Evolutionary conservation across 2,329 filamentous ascomycete genomes (phyloP).

Genomic region (Kalaharituber pfeilii): DNA sequence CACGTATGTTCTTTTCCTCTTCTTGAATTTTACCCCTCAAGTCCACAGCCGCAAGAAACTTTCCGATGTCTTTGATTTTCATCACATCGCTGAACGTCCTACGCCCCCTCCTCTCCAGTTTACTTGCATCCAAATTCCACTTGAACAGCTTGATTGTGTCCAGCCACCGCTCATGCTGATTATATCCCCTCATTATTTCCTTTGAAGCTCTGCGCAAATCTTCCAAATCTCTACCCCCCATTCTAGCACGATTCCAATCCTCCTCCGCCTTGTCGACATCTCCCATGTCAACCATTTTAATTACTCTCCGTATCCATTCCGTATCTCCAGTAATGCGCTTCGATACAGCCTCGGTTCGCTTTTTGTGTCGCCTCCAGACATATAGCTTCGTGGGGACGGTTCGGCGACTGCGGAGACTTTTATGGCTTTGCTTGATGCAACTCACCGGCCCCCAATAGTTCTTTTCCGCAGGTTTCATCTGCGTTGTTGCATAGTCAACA

Average conservation of each 20-base stretch:
- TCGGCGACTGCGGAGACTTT: no score
- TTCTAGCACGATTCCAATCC: conserved; percentile 8
- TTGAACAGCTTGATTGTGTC: neutral
- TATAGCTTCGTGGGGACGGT: neutral
- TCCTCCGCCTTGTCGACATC: conserved; percentile 11
- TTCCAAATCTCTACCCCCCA: neutral
- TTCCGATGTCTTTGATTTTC: neutral
- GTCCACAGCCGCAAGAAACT: neutral
- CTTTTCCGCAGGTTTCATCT: neutral
- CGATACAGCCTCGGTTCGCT: neutral
- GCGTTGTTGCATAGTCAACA: neutral
- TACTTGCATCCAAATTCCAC: neutral
- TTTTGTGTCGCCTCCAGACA: neutral
- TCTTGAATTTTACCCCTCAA: neutral
- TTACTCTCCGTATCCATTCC: neutral
- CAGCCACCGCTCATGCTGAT: neutral
- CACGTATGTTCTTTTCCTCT: neutral
- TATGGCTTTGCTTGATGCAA: no score
- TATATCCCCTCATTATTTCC: neutral
- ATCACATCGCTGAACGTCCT: neutral
- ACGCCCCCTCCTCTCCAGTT: neutral
- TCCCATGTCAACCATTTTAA: neutral
- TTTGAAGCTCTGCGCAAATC: neutral
- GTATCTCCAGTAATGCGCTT: neutral
- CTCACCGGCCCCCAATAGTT: neutral